These are phyloP conservation scores for Prunus campanulata DNA, from an alignment of 306 rosid species.

Conservation along the genomic window DNA sequence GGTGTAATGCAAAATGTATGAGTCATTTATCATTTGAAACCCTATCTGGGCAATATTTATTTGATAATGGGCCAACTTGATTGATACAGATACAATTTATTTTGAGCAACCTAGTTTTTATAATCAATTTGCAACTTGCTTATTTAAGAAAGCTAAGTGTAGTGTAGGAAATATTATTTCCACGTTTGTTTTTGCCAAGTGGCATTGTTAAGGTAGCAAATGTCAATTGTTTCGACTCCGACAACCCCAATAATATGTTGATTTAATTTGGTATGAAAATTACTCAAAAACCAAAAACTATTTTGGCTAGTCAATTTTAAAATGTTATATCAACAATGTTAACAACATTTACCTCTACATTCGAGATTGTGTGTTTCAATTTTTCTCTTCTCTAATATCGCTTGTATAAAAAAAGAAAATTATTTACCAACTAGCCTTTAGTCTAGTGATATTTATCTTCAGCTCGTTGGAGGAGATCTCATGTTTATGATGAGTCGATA, in stretches of 20 bases:
- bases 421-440: too few relatives aligned
- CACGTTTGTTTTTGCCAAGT: background rate
- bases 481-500: too few relatives aligned
- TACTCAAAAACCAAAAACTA: too few relatives aligned
- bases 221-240: background rate
- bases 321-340: too few relatives aligned
- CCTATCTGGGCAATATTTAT: background rate
- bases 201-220: background rate
- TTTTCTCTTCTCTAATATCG: too few relatives aligned
- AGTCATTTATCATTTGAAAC: background rate
- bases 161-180: background rate
- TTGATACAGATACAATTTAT: background rate
- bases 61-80: background rate
- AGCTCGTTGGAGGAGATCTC: too few relatives aligned
- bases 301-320: too few relatives aligned
- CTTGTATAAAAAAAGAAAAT: too few relatives aligned
- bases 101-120: background rate
- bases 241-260: too few relatives aligned
- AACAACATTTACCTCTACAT: rapidly evolving
- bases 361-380: too few relatives aligned
- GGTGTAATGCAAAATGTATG: background rate
- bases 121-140: background rate
- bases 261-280: too few relatives aligned
- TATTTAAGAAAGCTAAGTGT: background rate
- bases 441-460: too few relatives aligned